A percentile compares a stretch with the other conserved stretches of the same genome.
Evolutionary conservation across 169 alveolate genomes (phyloP).

Genomic region (Plasmodium yoelii): DNA sequence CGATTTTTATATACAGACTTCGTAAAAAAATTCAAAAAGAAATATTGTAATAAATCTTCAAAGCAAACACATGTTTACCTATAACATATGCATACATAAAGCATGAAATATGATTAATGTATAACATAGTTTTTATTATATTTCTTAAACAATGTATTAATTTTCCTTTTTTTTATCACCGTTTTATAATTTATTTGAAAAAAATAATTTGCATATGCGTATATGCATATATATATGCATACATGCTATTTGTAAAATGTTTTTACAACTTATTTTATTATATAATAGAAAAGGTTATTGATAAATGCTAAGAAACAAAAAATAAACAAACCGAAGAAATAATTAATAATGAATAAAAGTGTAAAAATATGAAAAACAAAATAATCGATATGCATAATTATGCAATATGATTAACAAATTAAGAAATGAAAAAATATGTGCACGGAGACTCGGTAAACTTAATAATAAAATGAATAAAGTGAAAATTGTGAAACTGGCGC

Average conservation of each 20-base stretch:
- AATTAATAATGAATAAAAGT: background rate
- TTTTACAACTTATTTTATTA: slow-evolving; percentile 6
- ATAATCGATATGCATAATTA: background rate
- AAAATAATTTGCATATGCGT: background rate
- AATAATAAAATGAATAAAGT: background rate
- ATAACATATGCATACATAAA: background rate
- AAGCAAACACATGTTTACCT: background rate
- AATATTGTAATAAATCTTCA: background rate
- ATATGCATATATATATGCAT: background rate
- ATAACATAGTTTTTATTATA: too few relatives aligned
- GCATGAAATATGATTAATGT: too few relatives aligned
- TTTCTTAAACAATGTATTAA: background rate
- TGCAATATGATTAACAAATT: slow-evolving; percentile 9
- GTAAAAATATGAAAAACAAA: background rate
- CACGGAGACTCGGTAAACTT: background rate
- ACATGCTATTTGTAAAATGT: background rate
- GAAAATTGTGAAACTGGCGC: too few relatives aligned
- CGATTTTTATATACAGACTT: slow-evolving; percentile 64
- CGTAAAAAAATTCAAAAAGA: slow-evolving; percentile 19
- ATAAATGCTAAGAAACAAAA: slow-evolving; percentile 1
- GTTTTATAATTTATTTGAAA: slow-evolving; percentile 7
- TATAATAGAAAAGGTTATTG: background rate
- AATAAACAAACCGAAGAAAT: slow-evolving; percentile 11
- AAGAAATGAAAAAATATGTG: slow-evolving; percentile 20
- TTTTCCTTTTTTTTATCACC: background rate